Evolutionary conservation across 2,329 filamentous ascomycete genomes (phyloP).

Genomic region (Kalaharituber pfeilii): DNA sequence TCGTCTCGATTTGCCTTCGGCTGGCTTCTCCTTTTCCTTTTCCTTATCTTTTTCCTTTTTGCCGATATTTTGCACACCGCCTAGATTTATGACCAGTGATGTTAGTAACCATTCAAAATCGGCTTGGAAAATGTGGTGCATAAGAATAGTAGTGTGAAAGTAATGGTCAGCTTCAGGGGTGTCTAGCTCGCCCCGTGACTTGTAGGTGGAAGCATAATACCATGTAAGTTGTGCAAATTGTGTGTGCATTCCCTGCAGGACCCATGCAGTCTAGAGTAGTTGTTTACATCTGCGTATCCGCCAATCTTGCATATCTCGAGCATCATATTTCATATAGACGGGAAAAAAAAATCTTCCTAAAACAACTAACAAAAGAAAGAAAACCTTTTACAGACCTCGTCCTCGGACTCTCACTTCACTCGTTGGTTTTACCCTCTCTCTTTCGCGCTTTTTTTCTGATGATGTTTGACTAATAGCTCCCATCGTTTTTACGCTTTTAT

Average conservation of each 20-base stretch:
- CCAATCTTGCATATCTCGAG: too few relatives aligned
- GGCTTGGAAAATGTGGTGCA: conserved; percentile 3
- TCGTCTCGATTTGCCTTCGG: conserved; percentile 33
- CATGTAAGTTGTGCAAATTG: too few relatives aligned
- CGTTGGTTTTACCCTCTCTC: conserved; percentile 32
- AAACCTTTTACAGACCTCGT: conserved; percentile 29
- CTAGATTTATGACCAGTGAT: conserved; percentile 25
- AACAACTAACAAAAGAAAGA: background rate
- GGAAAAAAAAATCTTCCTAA: too few relatives aligned
- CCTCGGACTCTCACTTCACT: conserved; percentile 38
- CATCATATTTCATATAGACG: too few relatives aligned
- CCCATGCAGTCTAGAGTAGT: too few relatives aligned
- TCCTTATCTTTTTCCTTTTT: conserved; percentile 33
- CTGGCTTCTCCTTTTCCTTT: conserved; percentile 26
- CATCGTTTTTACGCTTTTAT: conserved; percentile 25
- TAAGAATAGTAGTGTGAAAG: background rate
- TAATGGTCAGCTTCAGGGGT: background rate
- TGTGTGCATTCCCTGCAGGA: too few relatives aligned
- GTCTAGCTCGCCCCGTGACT: too few relatives aligned
- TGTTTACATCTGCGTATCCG: too few relatives aligned
- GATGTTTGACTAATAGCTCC: conserved; percentile 26
- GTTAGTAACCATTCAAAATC: conserved; percentile 6
- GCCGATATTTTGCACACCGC: conserved; percentile 38
- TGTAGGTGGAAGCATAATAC: too few relatives aligned
- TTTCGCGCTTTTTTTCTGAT: conserved; percentile 26